Conservation (phyloP, 2,329 filamentous ascomycete genomes). For the Colletotrichum sp. region DNA sequence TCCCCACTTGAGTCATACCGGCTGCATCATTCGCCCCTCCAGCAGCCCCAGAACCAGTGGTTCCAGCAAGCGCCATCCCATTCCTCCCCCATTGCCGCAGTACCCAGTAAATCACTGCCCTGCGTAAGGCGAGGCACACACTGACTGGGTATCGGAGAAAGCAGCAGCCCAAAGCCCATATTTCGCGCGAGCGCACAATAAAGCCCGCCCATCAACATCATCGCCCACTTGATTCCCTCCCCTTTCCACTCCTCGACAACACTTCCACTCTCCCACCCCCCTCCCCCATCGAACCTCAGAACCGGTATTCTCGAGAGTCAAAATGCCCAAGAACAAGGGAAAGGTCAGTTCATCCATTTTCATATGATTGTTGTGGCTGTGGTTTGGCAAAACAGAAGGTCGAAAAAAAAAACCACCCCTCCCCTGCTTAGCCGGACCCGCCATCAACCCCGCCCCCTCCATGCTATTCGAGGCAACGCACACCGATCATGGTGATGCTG, state of each 20-base stretch:
- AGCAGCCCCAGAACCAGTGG: neutral
- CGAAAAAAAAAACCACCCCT: conserved; percentile 5
- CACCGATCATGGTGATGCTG: conserved; percentile 3
- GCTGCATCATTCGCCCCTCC: conserved; percentile 13
- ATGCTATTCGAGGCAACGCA: conserved; percentile 7
- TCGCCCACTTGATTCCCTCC: neutral
- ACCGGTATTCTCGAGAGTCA: conserved; percentile 34
- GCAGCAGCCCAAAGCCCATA: conserved; percentile 2
- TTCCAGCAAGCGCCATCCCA: neutral
- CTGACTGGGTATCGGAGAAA: neutral
- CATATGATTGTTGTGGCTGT: neutral
- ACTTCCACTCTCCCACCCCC: conserved; percentile 6
- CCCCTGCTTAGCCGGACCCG: conserved; percentile 16
- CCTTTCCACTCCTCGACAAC: neutral
- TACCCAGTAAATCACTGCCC: conserved; percentile 1
- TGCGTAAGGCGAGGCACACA: neutral
- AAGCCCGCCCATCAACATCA: conserved; percentile 14
- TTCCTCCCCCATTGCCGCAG: neutral
- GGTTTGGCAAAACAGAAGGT: neutral
- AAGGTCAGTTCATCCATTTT: conserved; percentile 67
- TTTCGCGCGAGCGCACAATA: conserved; percentile 16
- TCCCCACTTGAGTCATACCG: conserved; percentile 18
- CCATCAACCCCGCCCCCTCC: conserved; percentile 23
- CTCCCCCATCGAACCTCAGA: conserved; percentile 21
- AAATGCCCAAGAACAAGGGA: conserved; percentile 99